These are phyloP conservation scores for Termitomyces sp. DNA, from an alignment of 768 basidiomycete species.

Conservation along the genomic window DNA sequence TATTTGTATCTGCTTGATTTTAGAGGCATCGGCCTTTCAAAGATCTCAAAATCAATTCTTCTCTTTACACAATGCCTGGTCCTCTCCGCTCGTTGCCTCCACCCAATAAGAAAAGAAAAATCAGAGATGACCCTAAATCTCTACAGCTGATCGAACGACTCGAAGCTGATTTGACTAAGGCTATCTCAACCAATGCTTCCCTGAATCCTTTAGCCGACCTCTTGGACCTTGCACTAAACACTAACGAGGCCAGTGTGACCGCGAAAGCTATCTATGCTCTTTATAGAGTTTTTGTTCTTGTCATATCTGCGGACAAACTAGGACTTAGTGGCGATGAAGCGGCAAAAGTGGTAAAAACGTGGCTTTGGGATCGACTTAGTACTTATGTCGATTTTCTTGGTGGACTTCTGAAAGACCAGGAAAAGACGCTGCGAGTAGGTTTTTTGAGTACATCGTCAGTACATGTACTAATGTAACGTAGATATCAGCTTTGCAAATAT, in stretches of 20 bases:
- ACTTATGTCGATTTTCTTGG: conserved; percentile 64
- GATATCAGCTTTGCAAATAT: conserved; percentile 68
- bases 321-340: conserved; percentile 43
- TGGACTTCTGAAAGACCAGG: conserved; percentile 70
- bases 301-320: conserved; percentile 40
- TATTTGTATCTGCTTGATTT: conserved; percentile 6
- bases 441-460: background rate
- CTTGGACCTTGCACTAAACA: conserved; percentile 45
- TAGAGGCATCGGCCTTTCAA: background rate
- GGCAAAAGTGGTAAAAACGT: conserved; percentile 62
- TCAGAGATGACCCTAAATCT: conserved; percentile 23
- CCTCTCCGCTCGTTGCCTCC: conserved; percentile 44
- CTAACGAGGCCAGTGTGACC: conserved; percentile 47
- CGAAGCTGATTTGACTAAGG: conserved; percentile 49
- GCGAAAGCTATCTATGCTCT: conserved; percentile 77
- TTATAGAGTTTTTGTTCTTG: conserved; percentile 42
- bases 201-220: conserved; percentile 79
- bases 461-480: conserved; percentile 17
- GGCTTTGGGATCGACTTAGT: conserved; percentile 75
- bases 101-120: conserved; percentile 44
- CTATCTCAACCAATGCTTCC: conserved; percentile 50
- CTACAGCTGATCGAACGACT: conserved; percentile 23
- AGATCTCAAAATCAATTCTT: conserved; percentile 1
- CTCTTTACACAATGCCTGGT: conserved; percentile 15
- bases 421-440: conserved; percentile 68